Base-by-base conservation (phyloP, 495 filamentous ascomycete genomes). In the Xylaria intraflava region DNA sequence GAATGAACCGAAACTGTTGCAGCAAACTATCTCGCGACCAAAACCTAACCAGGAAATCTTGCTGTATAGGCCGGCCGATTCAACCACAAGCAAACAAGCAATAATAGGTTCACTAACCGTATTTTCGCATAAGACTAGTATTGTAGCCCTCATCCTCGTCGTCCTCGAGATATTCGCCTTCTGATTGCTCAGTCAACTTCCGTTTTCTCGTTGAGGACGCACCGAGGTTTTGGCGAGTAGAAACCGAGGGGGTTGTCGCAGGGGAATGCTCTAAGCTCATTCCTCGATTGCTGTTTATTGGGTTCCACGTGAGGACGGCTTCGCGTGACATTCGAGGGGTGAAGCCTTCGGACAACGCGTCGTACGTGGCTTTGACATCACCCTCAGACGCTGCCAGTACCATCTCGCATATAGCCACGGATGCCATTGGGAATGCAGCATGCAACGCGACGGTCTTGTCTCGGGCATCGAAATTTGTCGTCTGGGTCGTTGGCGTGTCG, bases 391-490 rank as follows among this genome's bases (percentile, higher is more conserved):
- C 47, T 2, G 38, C 35, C 11, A 76, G 48, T 0, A 58, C 38
- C 22, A 49, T 61, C 30, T 72, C 62, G 22, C 70, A 69, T 12
- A 61, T 49, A 1, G 46, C 55, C 9, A 55, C 50, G 3, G 65
- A 55, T 1, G 52, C 67, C 0, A 43, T 59, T 7, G 71, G 70
- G 24, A 74, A 75, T 0, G 71, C 69, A 5, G 57, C 55, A 19
- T 57, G 67, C 14, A 76, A 52, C 10, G 59, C 55, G 10, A 65
- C 57, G 38, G 71, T 60, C 16, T 66, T 70, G 40, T 69, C 65
- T 0, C 62, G 45, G 2, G 53, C 55, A 11, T 56, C 16, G 3
- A 63, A 49, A 23, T 63, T 53, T 0, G 66, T 44, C 1, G 5
- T 12, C 12, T 11, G 38, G 41, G 31, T 22, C 5, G 43, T 41